A percentile compares a stretch with the other conserved stretches of the same genome.
phyloP scores from a whole-genome alignment of 2,329 filamentous ascomycete species.

The Bretziella fagacearum region DNA sequence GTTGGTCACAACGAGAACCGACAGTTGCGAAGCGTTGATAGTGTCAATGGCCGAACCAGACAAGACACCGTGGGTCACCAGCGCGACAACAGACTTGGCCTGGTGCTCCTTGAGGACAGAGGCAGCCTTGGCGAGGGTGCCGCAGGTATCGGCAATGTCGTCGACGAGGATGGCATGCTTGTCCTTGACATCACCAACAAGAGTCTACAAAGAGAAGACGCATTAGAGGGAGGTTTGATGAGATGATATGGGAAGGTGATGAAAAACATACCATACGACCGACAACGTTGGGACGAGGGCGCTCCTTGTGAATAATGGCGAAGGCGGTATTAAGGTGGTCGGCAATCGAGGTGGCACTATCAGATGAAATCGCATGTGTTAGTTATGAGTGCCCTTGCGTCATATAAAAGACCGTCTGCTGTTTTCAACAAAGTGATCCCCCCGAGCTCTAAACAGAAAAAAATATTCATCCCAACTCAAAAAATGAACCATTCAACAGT shows the following conservation, averaged over 20 bases:
- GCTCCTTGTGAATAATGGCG: conserved; percentile 93
- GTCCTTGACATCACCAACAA: conserved; percentile 85
- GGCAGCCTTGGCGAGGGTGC: conserved; percentile 59
- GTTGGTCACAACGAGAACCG: conserved; percentile 76
- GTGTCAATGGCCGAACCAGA: conserved; percentile 78
- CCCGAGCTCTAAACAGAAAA: neutral
- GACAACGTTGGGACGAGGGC: conserved; percentile 69
- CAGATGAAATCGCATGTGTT: neutral
- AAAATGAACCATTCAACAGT: conserved; percentile 16
- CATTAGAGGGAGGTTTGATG: neutral
- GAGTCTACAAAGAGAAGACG: conserved; percentile 19
- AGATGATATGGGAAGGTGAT: neutral
- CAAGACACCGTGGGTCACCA: conserved; percentile 87
- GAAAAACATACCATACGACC: conserved; percentile 51
- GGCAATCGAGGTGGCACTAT: conserved; percentile 66
- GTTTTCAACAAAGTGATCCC: neutral
- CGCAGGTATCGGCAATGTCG: conserved; percentile 95
- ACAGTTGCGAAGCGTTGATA: conserved; percentile 60
- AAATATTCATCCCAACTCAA: no score
- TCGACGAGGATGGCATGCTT: conserved; percentile 93
- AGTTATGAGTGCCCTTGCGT: neutral
- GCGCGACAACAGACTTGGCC: conserved; percentile 75
- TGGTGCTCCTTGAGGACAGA: conserved; percentile 75
- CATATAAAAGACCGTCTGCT: no score
- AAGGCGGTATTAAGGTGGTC: conserved; percentile 82